A percentile compares a stretch with the other conserved stretches of the same genome.
Conservation (phyloP, 805 yeast genomes). For the Myxozyma vanderwaltii region DNA sequence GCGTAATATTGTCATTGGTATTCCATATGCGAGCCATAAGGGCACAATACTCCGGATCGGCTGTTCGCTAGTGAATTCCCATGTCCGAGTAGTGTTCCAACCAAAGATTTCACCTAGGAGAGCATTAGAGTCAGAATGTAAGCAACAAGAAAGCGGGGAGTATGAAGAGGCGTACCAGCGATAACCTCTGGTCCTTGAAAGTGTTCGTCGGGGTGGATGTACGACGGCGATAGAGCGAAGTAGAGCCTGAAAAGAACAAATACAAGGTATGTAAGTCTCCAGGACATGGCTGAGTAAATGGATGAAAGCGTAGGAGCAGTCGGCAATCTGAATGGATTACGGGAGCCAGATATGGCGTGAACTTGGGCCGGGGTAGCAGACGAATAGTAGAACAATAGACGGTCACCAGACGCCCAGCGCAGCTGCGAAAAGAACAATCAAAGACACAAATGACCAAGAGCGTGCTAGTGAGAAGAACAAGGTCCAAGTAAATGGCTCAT, state of each 20-base stretch:
- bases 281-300: conserved; percentile 22
- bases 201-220: conserved; percentile 97
- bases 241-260: conserved; percentile 48
- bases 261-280: conserved; percentile 29
- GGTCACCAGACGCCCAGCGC: no score
- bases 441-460: no score
- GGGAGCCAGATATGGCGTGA: no score
- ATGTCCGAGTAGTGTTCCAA: conserved; percentile 59
- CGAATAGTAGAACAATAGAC: no score
- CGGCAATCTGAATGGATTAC: no score
- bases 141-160: not conserved
- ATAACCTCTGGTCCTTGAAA: conserved; percentile 86
- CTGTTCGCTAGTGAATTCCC: conserved; percentile 69
- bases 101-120: conserved; percentile 44
- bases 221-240: conserved; percentile 70
- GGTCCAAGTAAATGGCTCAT: no score
- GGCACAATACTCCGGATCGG: conserved; percentile 78
- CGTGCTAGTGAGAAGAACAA: no score
- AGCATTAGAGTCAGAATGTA: not conserved
- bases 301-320: no score
- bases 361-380: no score
- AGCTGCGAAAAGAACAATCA: no score
- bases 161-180: conserved; percentile 41
- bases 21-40: conserved; percentile 63
- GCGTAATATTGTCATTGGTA: conserved; percentile 53